phyloP scores from a whole-genome alignment of 164 flowering plant species.

The Liriodendron chinense region DNA sequence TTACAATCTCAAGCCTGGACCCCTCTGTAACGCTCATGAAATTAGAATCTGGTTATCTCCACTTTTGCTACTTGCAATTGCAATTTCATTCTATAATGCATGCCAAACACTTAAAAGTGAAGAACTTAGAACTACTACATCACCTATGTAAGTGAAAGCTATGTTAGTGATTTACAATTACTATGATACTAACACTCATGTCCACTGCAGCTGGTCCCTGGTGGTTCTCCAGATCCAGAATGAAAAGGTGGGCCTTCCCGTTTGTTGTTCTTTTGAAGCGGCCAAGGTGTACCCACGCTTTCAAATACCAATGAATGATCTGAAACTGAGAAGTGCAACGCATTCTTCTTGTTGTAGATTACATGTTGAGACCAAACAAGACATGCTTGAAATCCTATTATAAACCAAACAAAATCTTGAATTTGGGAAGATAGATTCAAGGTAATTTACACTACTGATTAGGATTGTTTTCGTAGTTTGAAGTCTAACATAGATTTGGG shows the following conservation, averaged over 20 bases:
- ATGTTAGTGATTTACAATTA: neutral
- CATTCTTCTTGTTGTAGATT: neutral
- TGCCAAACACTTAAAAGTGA: no score
- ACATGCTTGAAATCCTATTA: neutral
- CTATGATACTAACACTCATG: neutral
- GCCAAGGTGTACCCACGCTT: neutral
- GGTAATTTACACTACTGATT: neutral
- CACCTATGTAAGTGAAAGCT: no score
- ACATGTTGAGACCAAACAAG: neutral
- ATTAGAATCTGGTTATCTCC: no score
- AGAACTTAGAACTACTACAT: no score
- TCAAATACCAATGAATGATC: neutral
- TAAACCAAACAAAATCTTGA: neutral
- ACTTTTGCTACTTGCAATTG: no score
- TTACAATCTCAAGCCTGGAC: neutral
- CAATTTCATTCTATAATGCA: no score
- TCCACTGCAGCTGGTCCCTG: slow-evolving; percentile 75
- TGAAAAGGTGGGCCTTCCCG: neutral
- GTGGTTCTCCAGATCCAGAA: slow-evolving; percentile 68
- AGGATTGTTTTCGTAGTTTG: neutral
- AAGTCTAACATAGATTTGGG: neutral
- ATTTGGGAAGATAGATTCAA: neutral
- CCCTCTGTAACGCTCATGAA: neutral
- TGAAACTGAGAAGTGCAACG: neutral
- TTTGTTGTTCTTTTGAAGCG: neutral